phyloP scores from a whole-genome alignment of 169 alveolate species.

The Plasmodium coatneyi region DNA sequence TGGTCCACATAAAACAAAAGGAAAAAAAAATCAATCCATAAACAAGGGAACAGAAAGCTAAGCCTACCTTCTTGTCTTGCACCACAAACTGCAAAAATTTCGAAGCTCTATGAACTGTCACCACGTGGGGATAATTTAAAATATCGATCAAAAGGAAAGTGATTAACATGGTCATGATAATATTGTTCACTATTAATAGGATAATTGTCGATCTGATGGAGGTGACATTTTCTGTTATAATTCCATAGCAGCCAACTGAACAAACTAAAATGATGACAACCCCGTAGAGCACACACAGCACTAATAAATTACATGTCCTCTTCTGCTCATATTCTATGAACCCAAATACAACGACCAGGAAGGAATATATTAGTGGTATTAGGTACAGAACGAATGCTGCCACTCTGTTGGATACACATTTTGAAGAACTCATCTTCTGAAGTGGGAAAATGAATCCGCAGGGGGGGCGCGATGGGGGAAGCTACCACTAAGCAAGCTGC shows the following conservation, averaged over 20 bases:
- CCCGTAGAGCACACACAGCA: constrained; percentile 38
- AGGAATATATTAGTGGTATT: constrained; percentile 57
- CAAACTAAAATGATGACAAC: constrained; percentile 44
- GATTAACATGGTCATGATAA: constrained; percentile 73
- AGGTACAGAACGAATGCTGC: constrained; percentile 56
- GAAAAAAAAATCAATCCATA: constrained; percentile 70
- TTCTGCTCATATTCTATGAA: constrained; percentile 34
- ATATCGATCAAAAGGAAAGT: constrained; percentile 62
- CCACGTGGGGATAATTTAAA: constrained; percentile 60
- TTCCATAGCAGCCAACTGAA: constrained; percentile 66
- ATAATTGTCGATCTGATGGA: constrained; percentile 64
- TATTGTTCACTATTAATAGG: constrained; percentile 69
- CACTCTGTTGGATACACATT: constrained; percentile 63
- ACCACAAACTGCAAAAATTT: constrained; percentile 54
- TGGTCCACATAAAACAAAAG: constrained; percentile 73
- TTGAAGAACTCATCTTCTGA: constrained; percentile 69
- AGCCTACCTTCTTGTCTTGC: constrained; percentile 39
- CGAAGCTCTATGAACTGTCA: constrained; percentile 65
- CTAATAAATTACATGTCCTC: constrained; percentile 17
- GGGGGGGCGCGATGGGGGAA: neutral
- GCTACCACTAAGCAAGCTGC: neutral
- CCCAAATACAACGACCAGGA: constrained; percentile 48
- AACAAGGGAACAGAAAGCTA: constrained; percentile 37
- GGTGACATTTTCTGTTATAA: constrained; percentile 53
- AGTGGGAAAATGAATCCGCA: neutral